Base-by-base conservation (phyloP, 1,139 yeast genomes). In the Pichia sp. region DNA sequence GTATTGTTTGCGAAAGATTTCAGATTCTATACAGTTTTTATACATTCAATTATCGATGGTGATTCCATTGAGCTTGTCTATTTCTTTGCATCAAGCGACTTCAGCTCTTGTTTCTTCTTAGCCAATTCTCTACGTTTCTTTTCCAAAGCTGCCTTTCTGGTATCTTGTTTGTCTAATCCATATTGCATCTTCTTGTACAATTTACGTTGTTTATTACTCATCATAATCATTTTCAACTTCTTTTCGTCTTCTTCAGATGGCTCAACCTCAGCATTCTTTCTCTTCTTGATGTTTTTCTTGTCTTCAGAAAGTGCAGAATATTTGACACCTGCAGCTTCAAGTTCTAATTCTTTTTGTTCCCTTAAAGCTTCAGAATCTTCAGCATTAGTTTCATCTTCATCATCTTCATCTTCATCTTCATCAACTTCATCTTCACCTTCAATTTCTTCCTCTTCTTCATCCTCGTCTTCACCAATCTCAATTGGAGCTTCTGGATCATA, bases 131-230 rank as follows among this genome's bases (percentile, higher is more conserved):
- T 80, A 67, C 79, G 83, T 80, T 88, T 88, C 71, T 79, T 77
- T 56, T 78, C 72, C 64, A 92, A 74, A 45, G 76, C 79, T 47
- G 83, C 85, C 57, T 79, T 79, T 66, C 94, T 80, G 49, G 76
- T 76, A 61, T 85, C 92, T 68, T 87, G 85, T 76, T 86, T 81
- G 49, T 84, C 82, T 59, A 85, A 79, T 49, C 95, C 94, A 63
- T 87, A 82, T 71, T 87, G 94, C 95, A 92, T 86, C 81, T 86
- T 86, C 71, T 85, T 84, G 73, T 92, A 92, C 56, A 90, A 75
- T 68, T 86, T 87, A 73, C 90, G 85, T 70, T 92, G 95, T 67
- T 90, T 92, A 71, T 88, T 90, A 56, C 94, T 77, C 97, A 92
- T 90, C 98, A 92, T 92, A 63, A 88, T 87, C 80, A 81, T 82